Evolutionary conservation across 2,329 filamentous ascomycete genomes (phyloP).

Genomic region (Phaeosphaeriaceae sp.): DNA sequence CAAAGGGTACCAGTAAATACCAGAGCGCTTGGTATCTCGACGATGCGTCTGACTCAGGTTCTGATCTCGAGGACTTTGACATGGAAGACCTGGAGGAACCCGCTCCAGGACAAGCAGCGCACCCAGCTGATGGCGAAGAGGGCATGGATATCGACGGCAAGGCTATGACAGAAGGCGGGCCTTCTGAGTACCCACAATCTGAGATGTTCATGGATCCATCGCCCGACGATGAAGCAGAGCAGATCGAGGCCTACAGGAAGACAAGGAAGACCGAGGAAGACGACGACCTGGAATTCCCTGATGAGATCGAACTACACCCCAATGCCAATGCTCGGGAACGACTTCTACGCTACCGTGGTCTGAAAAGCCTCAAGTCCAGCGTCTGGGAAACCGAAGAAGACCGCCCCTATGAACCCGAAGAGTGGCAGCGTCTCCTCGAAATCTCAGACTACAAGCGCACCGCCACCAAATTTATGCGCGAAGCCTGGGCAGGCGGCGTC

Average conservation of each 20-base stretch:
- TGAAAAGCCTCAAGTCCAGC: conserved; percentile 90
- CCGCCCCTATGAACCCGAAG: conserved; percentile 82
- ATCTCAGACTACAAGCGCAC: conserved; percentile 90
- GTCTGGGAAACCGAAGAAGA: conserved; percentile 91
- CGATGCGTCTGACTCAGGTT: conserved; percentile 82
- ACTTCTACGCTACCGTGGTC: conserved; percentile 82
- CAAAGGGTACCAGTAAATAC: conserved; percentile 90
- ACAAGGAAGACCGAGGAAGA: conserved; percentile 81
- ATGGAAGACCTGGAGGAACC: conserved; percentile 68
- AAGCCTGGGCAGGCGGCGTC: conserved; percentile 88
- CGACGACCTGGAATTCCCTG: conserved; percentile 94
- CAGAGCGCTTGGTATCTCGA: conserved; percentile 93
- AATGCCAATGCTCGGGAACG: conserved; percentile 86
- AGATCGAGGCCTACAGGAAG: conserved; percentile 81
- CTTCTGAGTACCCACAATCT: conserved; percentile 90
- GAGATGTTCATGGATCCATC: conserved; percentile 85
- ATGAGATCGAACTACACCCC: conserved; percentile 94
- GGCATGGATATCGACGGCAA: conserved; percentile 60
- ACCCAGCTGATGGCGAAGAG: conserved; percentile 84
- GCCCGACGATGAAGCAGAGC: conserved; percentile 82
- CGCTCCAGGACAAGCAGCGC: conserved; percentile 59
- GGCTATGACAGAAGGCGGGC: conserved; percentile 75
- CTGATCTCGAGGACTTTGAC: conserved; percentile 70
- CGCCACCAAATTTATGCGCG: conserved; percentile 76
- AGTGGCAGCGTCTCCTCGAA: conserved; percentile 85